phyloP scores from a whole-genome alignment of 1,284 basidiomycete species.

The Phylloboletellus chloephorus region DNA sequence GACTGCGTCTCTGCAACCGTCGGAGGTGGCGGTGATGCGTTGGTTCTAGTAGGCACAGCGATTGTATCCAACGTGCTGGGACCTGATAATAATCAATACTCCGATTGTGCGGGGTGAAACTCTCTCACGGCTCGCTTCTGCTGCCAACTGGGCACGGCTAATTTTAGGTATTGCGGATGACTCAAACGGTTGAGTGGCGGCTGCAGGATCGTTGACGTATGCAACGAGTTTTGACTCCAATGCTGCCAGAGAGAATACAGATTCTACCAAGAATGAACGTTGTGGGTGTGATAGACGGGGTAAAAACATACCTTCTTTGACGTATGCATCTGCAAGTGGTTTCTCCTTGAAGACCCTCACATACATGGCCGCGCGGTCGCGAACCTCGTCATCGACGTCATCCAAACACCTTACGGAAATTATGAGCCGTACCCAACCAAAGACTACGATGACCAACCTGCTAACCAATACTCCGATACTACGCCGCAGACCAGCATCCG shows the following conservation, averaged over 20 bases:
- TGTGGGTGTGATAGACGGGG: background rate
- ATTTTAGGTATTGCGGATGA: constrained; percentile 81
- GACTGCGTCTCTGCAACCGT: constrained; percentile 82
- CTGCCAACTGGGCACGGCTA: constrained; percentile 83
- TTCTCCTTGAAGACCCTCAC: constrained; percentile 81
- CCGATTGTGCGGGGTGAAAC: constrained; percentile 4
- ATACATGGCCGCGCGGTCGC: constrained; percentile 95
- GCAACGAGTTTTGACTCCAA: constrained; percentile 84
- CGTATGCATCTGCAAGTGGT: constrained; percentile 76
- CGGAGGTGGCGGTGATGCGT: constrained; percentile 60
- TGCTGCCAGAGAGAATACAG: constrained; percentile 82
- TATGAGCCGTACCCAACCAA: constrained; percentile 8
- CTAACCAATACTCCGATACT: constrained; percentile 85
- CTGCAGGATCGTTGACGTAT: constrained; percentile 79
- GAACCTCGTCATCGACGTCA: constrained; percentile 98
- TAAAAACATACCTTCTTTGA: constrained; percentile 73
- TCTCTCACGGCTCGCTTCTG: constrained; percentile 75
- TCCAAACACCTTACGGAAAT: constrained; percentile 74
- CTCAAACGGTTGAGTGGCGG: constrained; percentile 72
- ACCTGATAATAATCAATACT: constrained; percentile 33
- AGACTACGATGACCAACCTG: constrained; percentile 45
- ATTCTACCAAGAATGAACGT: constrained; percentile 51
- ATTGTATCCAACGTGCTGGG: constrained; percentile 82
- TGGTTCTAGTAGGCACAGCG: constrained; percentile 61
- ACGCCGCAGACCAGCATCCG: constrained; percentile 74